These are phyloP conservation scores for Teunomyces kruisii DNA, from an alignment of 805 yeast genomes.

Conservation along the genomic window DNA sequence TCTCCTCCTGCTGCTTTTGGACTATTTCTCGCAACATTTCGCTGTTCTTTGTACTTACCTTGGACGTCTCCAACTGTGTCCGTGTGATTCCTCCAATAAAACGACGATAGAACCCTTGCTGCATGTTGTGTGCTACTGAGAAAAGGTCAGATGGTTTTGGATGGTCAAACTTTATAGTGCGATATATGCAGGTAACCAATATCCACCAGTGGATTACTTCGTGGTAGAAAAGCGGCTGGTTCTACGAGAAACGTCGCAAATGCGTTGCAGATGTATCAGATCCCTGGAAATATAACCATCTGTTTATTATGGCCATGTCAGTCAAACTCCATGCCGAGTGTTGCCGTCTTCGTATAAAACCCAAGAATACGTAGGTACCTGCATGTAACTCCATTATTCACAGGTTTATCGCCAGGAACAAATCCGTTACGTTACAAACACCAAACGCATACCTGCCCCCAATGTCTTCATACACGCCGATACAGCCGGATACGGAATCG, in stretches of 20 bases:
- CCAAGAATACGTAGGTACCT: too few species aligned
- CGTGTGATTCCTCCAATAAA: slow-evolving; percentile 39
- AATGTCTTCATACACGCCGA: slow-evolving; percentile 26
- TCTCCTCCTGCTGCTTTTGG: not conserved
- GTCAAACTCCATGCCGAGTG: too few species aligned
- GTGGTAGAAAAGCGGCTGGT: too few species aligned
- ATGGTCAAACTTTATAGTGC: not conserved
- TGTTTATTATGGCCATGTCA: too few species aligned
- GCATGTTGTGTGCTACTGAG: slow-evolving; percentile 3
- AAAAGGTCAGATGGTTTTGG: not conserved
- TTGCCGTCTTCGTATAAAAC: too few species aligned
- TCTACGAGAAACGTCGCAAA: too few species aligned
- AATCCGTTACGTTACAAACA: not conserved
- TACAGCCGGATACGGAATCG: slow-evolving; percentile 25
- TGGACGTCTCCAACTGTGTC: slow-evolving; percentile 44
- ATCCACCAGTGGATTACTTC: too few species aligned
- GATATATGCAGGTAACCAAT: not conserved
- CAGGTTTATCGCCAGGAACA: too few species aligned
- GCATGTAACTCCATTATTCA: too few species aligned
- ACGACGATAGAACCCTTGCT: slow-evolving; percentile 23
- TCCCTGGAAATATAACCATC: too few species aligned
- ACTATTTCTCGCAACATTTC: not conserved
- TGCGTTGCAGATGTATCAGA: too few species aligned
- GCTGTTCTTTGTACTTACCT: slow-evolving; percentile 30
- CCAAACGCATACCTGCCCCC: not conserved